A percentile compares a stretch with the other conserved stretches of the same genome.
Conservation (phyloP, 768 basidiomycete genomes). For the Pleurotus eryngii region DNA sequence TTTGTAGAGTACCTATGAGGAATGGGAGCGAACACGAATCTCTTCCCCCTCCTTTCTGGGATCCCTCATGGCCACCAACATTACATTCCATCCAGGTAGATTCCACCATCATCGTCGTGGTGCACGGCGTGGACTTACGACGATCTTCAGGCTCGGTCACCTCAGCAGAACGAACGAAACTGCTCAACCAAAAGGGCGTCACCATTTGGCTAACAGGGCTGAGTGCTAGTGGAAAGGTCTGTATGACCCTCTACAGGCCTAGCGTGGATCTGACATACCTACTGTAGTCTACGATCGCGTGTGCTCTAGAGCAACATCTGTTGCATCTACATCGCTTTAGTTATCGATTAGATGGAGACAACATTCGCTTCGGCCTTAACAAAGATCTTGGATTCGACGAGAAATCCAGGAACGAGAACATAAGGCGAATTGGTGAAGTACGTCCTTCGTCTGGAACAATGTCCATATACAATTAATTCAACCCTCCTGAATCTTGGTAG, state of each 20-base stretch:
- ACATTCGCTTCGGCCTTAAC: conserved; percentile 93
- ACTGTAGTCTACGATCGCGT: conserved; percentile 89
- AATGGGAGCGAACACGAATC: no score
- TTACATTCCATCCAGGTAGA: conserved; percentile 68
- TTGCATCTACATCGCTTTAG: conserved; percentile 81
- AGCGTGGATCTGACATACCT: not conserved
- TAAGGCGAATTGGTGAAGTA: conserved; percentile 95
- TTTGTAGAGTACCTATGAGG: no score
- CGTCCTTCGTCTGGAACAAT: no score
- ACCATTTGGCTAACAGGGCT: conserved; percentile 98
- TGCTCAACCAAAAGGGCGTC: conserved; percentile 78
- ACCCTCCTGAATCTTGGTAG: conserved; percentile 32
- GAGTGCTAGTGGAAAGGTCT: conserved; percentile 91
- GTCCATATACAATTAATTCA: not conserved
- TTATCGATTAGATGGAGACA: conserved; percentile 96
- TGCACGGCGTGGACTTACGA: not conserved
- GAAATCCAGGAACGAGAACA: conserved; percentile 90
- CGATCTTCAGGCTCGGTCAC: conserved; percentile 63
- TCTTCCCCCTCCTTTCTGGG: not conserved
- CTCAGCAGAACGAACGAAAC: conserved; percentile 57
- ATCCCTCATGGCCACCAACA: conserved; percentile 43
- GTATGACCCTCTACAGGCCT: conserved; percentile 9
- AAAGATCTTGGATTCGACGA: conserved; percentile 95
- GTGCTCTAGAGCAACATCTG: conserved; percentile 93
- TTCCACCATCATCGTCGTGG: not conserved